Conservation (phyloP, 768 basidiomycete genomes). For the Gelatoporia subvermispora region DNA sequence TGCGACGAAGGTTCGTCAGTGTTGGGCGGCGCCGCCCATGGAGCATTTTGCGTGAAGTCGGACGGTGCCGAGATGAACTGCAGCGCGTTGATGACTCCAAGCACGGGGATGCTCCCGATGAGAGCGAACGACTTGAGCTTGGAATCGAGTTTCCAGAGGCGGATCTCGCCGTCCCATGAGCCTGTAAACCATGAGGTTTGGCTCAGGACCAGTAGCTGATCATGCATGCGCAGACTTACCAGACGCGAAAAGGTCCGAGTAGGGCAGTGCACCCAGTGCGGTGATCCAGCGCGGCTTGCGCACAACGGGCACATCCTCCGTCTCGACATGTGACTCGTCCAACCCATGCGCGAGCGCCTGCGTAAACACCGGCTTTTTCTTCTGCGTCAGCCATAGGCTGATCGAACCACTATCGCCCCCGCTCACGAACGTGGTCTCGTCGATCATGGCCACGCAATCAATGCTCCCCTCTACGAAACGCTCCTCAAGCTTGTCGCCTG, state of each 20-base stretch:
- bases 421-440: conserved; percentile 87
- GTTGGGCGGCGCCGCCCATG: conserved; percentile 28
- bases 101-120: conserved; percentile 56
- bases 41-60: conserved; percentile 36
- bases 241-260: conserved; percentile 88
- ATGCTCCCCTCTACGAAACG: conserved; percentile 85
- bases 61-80: conserved; percentile 63
- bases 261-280: conserved; percentile 72
- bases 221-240: conserved; percentile 42
- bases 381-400: conserved; percentile 83
- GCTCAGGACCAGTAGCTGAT: neutral
- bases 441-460: conserved; percentile 91
- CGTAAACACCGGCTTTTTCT: conserved; percentile 93
- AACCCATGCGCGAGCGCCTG: conserved; percentile 85
- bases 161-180: conserved; percentile 88
- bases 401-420: conserved; percentile 99
- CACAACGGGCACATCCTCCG: conserved; percentile 66
- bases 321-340: conserved; percentile 62
- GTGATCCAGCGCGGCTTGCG: conserved; percentile 90
- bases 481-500: conserved; percentile 33
- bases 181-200: conserved; percentile 39
- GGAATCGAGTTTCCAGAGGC: conserved; percentile 85
- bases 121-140: conserved; percentile 74
- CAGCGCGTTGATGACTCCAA: conserved; percentile 86
- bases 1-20: conserved; percentile 22